phyloP scores from a whole-genome alignment of 192 early-diverging fungal genomes.

The Entomortierella parvispora region DNA sequence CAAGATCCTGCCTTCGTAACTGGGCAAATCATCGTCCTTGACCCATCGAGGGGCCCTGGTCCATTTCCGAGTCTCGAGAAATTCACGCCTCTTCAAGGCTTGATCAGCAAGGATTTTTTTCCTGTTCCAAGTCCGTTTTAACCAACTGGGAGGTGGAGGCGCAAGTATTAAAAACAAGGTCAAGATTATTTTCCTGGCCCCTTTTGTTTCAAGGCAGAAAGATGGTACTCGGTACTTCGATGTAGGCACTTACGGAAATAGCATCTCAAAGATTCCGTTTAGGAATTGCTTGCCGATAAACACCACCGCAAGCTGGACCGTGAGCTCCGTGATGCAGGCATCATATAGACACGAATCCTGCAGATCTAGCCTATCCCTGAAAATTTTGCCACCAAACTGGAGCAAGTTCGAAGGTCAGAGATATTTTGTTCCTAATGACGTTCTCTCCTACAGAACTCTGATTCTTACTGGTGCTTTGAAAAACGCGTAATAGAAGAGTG shows the following conservation, averaged over 20 bases:
- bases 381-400: slow-evolving; percentile 17
- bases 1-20: slow-evolving; percentile 44
- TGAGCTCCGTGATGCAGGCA: slow-evolving; percentile 65
- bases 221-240: too few relatives aligned
- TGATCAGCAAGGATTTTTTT: slow-evolving; percentile 37
- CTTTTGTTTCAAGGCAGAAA: background rate
- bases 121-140: slow-evolving; percentile 31
- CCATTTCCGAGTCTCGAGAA: slow-evolving; percentile 10
- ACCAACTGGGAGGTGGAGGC: slow-evolving; percentile 11
- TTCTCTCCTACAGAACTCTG: too few relatives aligned
- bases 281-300: slow-evolving; percentile 67
- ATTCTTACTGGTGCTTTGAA: slow-evolving; percentile 54
- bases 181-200: background rate
- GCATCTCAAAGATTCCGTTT: slow-evolving; percentile 56
- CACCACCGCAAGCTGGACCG: slow-evolving; percentile 66
- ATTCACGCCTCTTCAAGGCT: slow-evolving; percentile 19
- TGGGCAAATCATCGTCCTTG: slow-evolving; percentile 54
- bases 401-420: too few relatives aligned
- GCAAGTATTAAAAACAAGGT: background rate
- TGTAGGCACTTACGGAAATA: slow-evolving; percentile 53
- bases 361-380: slow-evolving; percentile 12
- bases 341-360: slow-evolving; percentile 37
- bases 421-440: too few relatives aligned
- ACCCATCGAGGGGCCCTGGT: slow-evolving; percentile 49
- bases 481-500: slow-evolving; percentile 66